A percentile compares a stretch with the other conserved stretches of the same genome.
These are phyloP conservation scores for Microbotryum intermedium DNA, from an alignment of 1,284 basidiomycete genomes.

Conservation along the genomic window DNA sequence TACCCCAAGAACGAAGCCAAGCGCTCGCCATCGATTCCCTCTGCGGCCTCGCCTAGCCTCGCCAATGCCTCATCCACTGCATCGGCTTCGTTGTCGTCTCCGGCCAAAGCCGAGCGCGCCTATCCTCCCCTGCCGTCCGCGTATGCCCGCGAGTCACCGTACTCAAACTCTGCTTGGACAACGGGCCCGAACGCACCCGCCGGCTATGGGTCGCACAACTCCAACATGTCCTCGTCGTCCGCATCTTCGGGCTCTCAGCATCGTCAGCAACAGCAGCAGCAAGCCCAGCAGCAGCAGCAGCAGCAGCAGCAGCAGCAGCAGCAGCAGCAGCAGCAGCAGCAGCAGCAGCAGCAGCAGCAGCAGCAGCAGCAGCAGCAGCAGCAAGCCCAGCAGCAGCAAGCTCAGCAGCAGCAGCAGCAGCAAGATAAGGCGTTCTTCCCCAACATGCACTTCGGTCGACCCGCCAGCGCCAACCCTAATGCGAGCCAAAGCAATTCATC, in stretches of 20 bases:
- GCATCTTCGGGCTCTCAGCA: not conserved
- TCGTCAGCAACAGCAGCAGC: not conserved
- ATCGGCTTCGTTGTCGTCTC: not conserved
- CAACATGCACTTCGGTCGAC: not conserved
- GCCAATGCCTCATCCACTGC: not conserved
- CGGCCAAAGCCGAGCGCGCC: conserved; percentile 1
- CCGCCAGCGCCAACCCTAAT: not conserved
- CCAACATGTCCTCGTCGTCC: not conserved
- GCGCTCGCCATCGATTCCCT: not conserved
- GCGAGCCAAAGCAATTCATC: not conserved
- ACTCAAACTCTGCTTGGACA: conserved; percentile 8
- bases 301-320: not conserved
- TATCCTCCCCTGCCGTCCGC: conserved; percentile 29
- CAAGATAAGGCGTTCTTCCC: too few relatives aligned
- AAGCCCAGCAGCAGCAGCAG: not conserved
- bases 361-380: not conserved
- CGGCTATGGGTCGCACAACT: too few relatives aligned
- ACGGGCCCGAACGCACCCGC: not conserved
- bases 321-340: not conserved
- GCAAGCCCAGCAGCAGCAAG: too few relatives aligned
- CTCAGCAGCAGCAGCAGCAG: not conserved
- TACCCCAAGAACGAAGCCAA: not conserved
- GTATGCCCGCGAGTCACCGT: conserved; percentile 26
- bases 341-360: not conserved
- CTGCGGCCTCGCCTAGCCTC: not conserved